These are phyloP conservation scores for Litsea cubeba DNA, from an alignment of 164 flowering plant species.

Conservation along the genomic window DNA sequence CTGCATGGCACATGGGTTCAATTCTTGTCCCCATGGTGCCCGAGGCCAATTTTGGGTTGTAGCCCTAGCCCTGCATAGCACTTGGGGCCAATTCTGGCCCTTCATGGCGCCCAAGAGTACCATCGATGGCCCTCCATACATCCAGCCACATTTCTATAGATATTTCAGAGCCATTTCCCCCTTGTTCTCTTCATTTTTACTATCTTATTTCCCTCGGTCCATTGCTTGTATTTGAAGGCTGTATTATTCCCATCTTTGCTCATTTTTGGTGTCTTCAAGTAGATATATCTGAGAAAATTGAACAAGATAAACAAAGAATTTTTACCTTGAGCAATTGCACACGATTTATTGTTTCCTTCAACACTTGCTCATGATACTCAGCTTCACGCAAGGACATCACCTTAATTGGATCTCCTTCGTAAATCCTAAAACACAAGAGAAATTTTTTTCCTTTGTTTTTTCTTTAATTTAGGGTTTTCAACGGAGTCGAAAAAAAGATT, in stretches of 20 bases:
- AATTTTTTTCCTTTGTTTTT: background rate
- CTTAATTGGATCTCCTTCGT: conserved; percentile 7
- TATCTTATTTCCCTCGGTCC: too few relatives aligned
- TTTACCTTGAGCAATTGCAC: conserved; percentile 4
- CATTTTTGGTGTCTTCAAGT: background rate
- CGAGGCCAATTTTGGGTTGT: too few relatives aligned
- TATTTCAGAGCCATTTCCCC: too few relatives aligned
- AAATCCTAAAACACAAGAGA: background rate
- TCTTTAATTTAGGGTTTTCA: background rate
- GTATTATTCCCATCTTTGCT: background rate
- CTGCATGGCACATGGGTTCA: too few relatives aligned
- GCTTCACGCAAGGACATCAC: conserved; percentile 7
- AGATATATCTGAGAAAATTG: background rate
- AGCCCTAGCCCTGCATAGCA: too few relatives aligned
- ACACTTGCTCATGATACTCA: conserved; percentile 8
- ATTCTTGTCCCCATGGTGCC: too few relatives aligned
- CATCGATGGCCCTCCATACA: too few relatives aligned
- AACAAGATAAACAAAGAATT: background rate
- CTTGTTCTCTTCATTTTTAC: too few relatives aligned
- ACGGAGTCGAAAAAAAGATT: background rate
- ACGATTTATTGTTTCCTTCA: conserved; percentile 2
- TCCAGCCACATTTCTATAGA: too few relatives aligned
- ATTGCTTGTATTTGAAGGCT: too few relatives aligned
- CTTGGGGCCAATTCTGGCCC: too few relatives aligned
- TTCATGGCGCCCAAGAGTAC: too few relatives aligned